Conservation (phyloP, 202 grass and related monocot genomes). For the Cymbopogon flexuosus region DNA sequence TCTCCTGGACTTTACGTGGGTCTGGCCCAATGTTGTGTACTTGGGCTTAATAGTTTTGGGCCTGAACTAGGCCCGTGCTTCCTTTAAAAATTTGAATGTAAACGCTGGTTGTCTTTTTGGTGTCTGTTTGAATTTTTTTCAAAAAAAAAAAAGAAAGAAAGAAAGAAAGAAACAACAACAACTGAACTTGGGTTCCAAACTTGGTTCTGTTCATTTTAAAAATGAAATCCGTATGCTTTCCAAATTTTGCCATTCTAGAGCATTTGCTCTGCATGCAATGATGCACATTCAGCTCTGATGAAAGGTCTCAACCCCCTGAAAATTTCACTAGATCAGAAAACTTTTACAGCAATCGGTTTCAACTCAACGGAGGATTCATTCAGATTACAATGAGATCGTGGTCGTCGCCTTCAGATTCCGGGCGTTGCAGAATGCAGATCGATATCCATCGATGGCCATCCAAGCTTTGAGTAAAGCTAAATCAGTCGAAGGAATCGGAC, state of each 20-base stretch:
- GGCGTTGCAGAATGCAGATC: background rate
- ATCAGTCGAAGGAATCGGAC: conserved; percentile 8
- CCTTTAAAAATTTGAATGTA: background rate
- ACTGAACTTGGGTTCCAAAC: background rate
- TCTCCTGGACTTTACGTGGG: background rate
- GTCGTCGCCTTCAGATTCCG: too few relatives aligned
- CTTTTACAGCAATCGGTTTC: background rate
- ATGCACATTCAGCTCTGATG: background rate
- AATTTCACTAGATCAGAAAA: background rate
- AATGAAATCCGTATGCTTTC: background rate
- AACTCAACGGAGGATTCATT: background rate
- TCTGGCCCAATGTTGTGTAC: background rate
- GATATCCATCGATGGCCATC: background rate
- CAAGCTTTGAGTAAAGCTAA: background rate
- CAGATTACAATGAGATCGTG: background rate
- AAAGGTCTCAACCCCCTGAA: background rate
- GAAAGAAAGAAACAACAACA: too few relatives aligned
- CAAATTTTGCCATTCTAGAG: background rate
- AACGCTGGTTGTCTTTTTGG: background rate
- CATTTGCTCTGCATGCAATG: background rate
- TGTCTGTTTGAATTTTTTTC: background rate
- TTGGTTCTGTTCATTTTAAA: background rate
- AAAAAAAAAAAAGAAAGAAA: too few relatives aligned
- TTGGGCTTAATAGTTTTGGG: background rate
- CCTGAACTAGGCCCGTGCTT: background rate